These are phyloP conservation scores for Geotrichum europaeum DNA, from an alignment of 1,139 yeast species.

Conservation along the genomic window DNA sequence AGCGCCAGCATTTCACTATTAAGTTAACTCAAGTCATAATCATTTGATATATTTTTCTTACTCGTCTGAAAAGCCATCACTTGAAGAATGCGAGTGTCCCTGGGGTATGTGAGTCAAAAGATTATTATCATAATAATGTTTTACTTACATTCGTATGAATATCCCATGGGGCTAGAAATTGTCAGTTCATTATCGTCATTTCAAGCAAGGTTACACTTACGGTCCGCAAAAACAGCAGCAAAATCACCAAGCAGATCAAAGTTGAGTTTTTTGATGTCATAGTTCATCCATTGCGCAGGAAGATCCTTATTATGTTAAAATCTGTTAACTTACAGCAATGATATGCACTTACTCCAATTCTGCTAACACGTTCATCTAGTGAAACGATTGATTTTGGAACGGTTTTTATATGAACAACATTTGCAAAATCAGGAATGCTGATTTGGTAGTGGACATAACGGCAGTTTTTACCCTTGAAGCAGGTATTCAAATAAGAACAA, in stretches of 20 bases:
- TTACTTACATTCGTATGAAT: constrained; percentile 54
- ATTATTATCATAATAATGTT: neutral
- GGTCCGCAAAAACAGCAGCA: constrained; percentile 85
- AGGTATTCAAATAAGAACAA: constrained; percentile 89
- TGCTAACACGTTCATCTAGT: constrained; percentile 47
- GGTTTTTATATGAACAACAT: neutral
- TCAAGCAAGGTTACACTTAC: constrained; percentile 13
- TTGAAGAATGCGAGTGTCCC: constrained; percentile 44
- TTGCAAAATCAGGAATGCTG: constrained; percentile 28
- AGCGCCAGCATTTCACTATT: constrained; percentile 52
- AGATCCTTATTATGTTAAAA: constrained; percentile 23
- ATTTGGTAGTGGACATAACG: constrained; percentile 73
- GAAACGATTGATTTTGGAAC: constrained; percentile 37
- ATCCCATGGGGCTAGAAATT: constrained; percentile 59
- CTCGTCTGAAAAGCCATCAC: constrained; percentile 43
- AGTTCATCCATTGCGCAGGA: constrained; percentile 81
- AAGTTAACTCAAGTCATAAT: neutral
- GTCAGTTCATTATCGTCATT: neutral
- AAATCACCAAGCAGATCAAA: constrained; percentile 70
- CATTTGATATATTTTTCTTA: constrained; percentile 10
- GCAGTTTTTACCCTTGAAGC: constrained; percentile 78
- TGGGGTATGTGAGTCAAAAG: constrained; percentile 10
- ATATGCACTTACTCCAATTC: constrained; percentile 22
- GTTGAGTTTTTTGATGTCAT: constrained; percentile 72
- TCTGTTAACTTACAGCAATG: constrained; percentile 24